Percentiles rank a stretch among this genome's conserved stretches.
Conservation (phyloP, 306 rosid species). For the Pyrus pyrifolia region DNA sequence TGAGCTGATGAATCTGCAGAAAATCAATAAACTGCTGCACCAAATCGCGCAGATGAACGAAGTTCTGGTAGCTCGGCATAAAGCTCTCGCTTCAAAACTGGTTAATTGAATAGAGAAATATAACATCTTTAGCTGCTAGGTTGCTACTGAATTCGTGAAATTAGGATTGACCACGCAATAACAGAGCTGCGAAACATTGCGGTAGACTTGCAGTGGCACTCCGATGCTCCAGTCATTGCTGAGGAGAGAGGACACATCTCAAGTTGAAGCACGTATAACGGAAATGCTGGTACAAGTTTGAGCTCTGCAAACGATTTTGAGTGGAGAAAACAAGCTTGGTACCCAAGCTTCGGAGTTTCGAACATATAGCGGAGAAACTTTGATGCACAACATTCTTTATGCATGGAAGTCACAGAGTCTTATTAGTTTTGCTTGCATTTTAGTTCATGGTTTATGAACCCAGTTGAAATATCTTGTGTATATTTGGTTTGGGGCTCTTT, state of each 20-base stretch:
- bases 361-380: not conserved
- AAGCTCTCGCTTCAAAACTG: conserved; percentile 16
- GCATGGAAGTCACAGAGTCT: not conserved
- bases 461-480: not conserved
- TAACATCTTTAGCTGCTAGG: not conserved
- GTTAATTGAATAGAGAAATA: conserved; percentile 1
- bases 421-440: not conserved
- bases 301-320: not conserved
- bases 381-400: not conserved
- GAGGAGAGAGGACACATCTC: not conserved
- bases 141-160: not conserved
- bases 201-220: not conserved
- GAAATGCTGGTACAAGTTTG: not conserved
- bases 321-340: not conserved
- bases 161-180: not conserved
- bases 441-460: not conserved
- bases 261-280: not conserved
- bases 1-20: conserved; percentile 22
- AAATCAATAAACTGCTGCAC: conserved; percentile 25
- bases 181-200: not conserved
- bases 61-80: conserved; percentile 27
- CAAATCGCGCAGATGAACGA: conserved; percentile 33
- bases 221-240: not conserved
- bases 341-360: not conserved
- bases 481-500: not conserved